Percentiles rank a stretch among this genome's conserved stretches.
These are phyloP conservation scores for Aphanocladium album DNA, from an alignment of 2,329 filamentous ascomycete species.

Conservation along the genomic window DNA sequence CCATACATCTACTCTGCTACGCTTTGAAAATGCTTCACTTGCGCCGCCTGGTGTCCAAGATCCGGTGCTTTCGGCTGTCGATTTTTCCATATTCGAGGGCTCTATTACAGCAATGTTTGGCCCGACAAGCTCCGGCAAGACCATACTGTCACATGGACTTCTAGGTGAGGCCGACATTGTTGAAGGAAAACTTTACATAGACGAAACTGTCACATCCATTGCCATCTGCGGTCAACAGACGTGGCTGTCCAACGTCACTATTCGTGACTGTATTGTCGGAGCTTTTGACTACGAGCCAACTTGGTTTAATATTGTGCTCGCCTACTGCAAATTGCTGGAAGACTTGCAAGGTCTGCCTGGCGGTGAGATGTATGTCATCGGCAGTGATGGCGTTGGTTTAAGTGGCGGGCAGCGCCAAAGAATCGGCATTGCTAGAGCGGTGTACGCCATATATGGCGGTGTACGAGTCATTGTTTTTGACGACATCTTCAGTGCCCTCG, in stretches of 20 bases:
- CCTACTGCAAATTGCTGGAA: background rate
- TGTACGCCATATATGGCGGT: background rate
- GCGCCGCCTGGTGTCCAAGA: background rate
- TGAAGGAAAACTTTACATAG: background rate
- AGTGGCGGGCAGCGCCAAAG: background rate
- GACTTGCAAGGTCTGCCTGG: background rate
- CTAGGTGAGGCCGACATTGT: background rate
- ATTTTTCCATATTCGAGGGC: background rate
- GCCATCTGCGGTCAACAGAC: background rate
- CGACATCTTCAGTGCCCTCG: background rate
- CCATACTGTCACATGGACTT: background rate
- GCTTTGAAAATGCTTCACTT: background rate
- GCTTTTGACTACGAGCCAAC: background rate
- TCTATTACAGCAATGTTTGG: background rate
- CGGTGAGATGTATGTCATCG: background rate
- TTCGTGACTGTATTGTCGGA: background rate
- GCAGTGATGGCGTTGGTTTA: background rate
- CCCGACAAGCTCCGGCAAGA: background rate
- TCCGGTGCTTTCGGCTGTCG: background rate
- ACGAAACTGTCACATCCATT: background rate
- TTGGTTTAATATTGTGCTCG: background rate
- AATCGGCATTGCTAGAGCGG: background rate
- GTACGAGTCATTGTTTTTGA: background rate
- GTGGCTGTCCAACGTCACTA: background rate
- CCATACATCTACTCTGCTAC: background rate